These are phyloP conservation scores for Phoma sp. DNA, from an alignment of 2,329 filamentous ascomycete species.

Conservation along the genomic window DNA sequence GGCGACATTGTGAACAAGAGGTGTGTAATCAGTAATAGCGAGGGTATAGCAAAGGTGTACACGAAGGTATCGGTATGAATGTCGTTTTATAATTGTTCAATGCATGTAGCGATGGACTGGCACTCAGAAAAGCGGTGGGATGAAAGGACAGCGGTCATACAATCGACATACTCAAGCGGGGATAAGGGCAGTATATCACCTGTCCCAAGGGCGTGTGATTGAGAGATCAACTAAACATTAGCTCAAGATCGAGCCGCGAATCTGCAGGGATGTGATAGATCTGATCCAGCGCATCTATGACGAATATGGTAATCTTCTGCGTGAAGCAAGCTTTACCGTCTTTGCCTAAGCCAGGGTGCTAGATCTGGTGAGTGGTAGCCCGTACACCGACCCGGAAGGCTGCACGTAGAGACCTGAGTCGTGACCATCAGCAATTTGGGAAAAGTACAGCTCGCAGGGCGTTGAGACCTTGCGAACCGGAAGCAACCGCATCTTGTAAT, in stretches of 20 bases:
- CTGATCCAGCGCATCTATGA: conserved; percentile 30
- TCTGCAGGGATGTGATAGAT: conserved; percentile 33
- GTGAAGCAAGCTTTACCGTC: conserved; percentile 34
- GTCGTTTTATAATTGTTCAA: conserved; percentile 2
- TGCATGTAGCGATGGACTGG: conserved; percentile 13
- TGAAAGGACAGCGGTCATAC: conserved; percentile 13
- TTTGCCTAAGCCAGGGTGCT: conserved; percentile 31
- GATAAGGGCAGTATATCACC: conserved; percentile 39
- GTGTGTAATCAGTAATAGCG: conserved; percentile 5
- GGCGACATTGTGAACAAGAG: conserved; percentile 56
- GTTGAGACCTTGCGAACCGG: conserved; percentile 25
- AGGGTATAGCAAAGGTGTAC: conserved; percentile 4
- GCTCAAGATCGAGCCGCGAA: conserved; percentile 35
- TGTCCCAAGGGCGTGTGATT: conserved; percentile 36
- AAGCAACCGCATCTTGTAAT: conserved; percentile 34
- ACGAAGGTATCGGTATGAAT: conserved; percentile 7
- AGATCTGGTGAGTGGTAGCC: conserved; percentile 26
- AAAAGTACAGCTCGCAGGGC: conserved; percentile 25
- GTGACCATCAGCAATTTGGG: conserved; percentile 34
- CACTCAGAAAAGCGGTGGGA: conserved; percentile 4
- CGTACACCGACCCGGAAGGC: conserved; percentile 22
- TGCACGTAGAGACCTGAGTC: conserved; percentile 32
- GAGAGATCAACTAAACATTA: conserved; percentile 38
- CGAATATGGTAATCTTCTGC: conserved; percentile 36
- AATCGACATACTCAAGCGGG: conserved; percentile 21